phyloP scores from a whole-genome alignment of 352 stramenopile genomes.

The Globisporangium echinulatum region DNA sequence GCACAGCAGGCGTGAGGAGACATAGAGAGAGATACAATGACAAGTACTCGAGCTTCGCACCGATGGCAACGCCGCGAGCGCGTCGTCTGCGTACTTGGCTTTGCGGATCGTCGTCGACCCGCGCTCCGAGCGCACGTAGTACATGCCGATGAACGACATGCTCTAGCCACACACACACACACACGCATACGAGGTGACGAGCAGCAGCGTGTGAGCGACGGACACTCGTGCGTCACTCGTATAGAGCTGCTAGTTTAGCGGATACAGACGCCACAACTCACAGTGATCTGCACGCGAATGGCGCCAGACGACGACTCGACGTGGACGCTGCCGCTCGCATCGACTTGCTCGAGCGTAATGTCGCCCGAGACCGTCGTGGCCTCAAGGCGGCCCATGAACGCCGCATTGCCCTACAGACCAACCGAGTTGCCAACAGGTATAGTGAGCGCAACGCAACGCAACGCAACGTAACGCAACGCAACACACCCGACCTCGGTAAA shows the following conservation, averaged over 20 bases:
- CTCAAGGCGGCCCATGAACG: slow-evolving; percentile 68
- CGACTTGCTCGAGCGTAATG: slow-evolving; percentile 43
- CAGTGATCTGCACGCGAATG: slow-evolving; percentile 48
- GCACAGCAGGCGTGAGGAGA: too few species aligned
- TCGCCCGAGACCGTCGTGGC: slow-evolving; percentile 51
- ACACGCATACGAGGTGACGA: background rate
- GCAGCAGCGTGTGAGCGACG: too few species aligned
- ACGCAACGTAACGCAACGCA: too few species aligned
- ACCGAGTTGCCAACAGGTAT: background rate
- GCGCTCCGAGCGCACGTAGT: slow-evolving; percentile 58
- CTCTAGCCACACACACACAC: slow-evolving; percentile 17
- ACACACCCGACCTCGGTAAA: slow-evolving; percentile 24
- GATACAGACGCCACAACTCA: slow-evolving; percentile 5
- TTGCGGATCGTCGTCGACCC: slow-evolving; percentile 52
- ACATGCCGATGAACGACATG: slow-evolving; percentile 53
- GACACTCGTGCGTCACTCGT: too few species aligned
- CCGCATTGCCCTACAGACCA: slow-evolving; percentile 33
- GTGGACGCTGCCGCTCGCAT: slow-evolving; percentile 44
- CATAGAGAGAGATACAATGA: too few species aligned
- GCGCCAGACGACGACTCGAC: slow-evolving; percentile 61
- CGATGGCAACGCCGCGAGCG: slow-evolving; percentile 25
- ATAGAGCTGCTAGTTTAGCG: too few species aligned
- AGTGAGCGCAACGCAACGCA: too few species aligned
- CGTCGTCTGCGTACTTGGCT: slow-evolving; percentile 50
- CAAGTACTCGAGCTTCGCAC: background rate